phyloP scores from a whole-genome alignment of 2,329 filamentous ascomycete species.

The Colletotrichum phormii region DNA sequence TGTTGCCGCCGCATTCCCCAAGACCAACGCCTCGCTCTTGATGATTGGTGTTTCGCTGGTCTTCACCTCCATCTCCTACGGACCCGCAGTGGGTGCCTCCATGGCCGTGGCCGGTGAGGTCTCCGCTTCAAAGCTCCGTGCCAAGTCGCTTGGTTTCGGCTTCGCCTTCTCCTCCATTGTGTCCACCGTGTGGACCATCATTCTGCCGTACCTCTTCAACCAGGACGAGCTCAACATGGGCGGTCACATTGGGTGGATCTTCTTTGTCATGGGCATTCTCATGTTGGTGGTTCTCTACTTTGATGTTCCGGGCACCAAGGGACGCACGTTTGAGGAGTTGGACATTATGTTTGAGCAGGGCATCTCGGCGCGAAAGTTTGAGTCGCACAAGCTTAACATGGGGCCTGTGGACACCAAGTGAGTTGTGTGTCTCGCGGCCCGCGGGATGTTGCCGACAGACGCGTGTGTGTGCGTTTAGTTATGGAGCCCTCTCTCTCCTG shows the following conservation, averaged over 20 bases:
- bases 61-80: slow-evolving; percentile 39
- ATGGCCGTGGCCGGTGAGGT: slow-evolving; percentile 35
- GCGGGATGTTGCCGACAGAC: not conserved
- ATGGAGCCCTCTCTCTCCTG: not conserved
- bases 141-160: slow-evolving; percentile 34
- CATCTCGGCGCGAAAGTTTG: slow-evolving; percentile 33
- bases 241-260: slow-evolving; percentile 55
- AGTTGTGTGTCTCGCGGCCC: not conserved
- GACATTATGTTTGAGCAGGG: slow-evolving; percentile 42
- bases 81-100: slow-evolving; percentile 38
- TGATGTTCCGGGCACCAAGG: slow-evolving; percentile 44
- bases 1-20: slow-evolving; percentile 36
- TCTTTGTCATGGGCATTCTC: slow-evolving; percentile 46
- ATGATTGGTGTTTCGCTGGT: slow-evolving; percentile 39
- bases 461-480: not conserved
- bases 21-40: slow-evolving; percentile 32
- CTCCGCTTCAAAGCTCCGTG: slow-evolving; percentile 28
- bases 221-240: slow-evolving; percentile 49
- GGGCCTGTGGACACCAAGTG: slow-evolving; percentile 25
- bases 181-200: slow-evolving; percentile 38
- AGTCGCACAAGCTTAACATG: slow-evolving; percentile 25
- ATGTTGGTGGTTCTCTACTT: slow-evolving; percentile 43
- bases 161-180: slow-evolving; percentile 26
- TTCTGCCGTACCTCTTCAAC: slow-evolving; percentile 45
- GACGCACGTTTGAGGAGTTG: slow-evolving; percentile 46